Conservation (phyloP, 345 rosid species). For the Triadica sebifera region DNA sequence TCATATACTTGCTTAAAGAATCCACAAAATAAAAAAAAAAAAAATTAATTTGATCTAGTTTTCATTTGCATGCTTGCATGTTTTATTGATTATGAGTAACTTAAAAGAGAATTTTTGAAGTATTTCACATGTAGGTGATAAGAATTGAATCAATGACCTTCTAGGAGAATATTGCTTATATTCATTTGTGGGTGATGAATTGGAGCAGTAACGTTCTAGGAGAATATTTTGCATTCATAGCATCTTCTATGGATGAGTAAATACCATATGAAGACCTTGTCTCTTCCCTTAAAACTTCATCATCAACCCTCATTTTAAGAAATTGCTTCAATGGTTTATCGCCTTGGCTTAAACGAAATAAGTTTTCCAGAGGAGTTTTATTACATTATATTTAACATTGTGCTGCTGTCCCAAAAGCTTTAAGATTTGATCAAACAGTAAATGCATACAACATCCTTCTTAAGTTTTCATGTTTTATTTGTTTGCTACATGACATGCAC, state of each 20-base stretch:
- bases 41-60: background rate
- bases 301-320: background rate
- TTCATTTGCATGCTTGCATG: background rate
- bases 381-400: background rate
- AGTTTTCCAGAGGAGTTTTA: background rate
- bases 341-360: background rate
- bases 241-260: background rate
- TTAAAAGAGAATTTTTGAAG: background rate
- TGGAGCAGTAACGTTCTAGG: too few species aligned
- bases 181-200: too few species aligned
- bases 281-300: background rate
- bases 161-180: too few species aligned
- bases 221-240: too few species aligned
- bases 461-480: background rate
- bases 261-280: background rate
- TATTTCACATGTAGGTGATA: too few species aligned
- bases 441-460: background rate
- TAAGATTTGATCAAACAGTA: too few species aligned
- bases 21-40: too few species aligned
- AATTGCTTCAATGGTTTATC: background rate
- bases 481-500: background rate
- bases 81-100: background rate
- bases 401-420: too few species aligned
- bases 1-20: conserved; percentile 4
- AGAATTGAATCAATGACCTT: too few species aligned